These are phyloP conservation scores for Hibiscus tridactylites DNA, from an alignment of 345 rosid genomes.

Conservation along the genomic window DNA sequence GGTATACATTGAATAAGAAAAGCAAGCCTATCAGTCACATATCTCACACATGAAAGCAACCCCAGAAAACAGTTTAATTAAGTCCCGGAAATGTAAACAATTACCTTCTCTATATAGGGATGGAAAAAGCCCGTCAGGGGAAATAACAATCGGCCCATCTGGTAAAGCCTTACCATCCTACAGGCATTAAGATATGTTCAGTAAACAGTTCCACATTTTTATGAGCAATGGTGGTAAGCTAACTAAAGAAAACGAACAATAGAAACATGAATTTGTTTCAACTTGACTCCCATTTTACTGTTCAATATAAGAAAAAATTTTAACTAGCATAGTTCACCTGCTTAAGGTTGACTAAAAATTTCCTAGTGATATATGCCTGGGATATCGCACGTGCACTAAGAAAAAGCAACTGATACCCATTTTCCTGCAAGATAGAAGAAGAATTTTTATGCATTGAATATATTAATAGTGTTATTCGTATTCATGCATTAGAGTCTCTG, in stretches of 20 bases:
- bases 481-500: not conserved
- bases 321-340: conserved; percentile 43
- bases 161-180: conserved; percentile 95
- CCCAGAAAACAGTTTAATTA: not conserved
- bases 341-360: conserved; percentile 73
- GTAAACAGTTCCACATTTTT: not conserved
- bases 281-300: not conserved
- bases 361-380: conserved; percentile 85
- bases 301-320: not conserved
- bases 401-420: conserved; percentile 89
- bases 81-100: conserved; percentile 6
- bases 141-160: conserved; percentile 94
- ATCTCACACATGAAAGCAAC: conserved; percentile 1
- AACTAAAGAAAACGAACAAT: not conserved
- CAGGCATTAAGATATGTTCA: not conserved
- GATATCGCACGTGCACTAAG: conserved; percentile 95
- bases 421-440: conserved; percentile 52
- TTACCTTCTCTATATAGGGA: conserved; percentile 91
- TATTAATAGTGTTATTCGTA: not conserved
- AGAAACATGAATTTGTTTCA: not conserved
- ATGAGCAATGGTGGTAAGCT: not conserved
- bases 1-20: not conserved
- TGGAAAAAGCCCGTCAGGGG: conserved; percentile 97
- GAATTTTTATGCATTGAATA: not conserved
- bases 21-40: not conserved